phyloP scores from a whole-genome alignment of 2,329 filamentous ascomycete species.

The Ophiostoma triangulosporum region DNA sequence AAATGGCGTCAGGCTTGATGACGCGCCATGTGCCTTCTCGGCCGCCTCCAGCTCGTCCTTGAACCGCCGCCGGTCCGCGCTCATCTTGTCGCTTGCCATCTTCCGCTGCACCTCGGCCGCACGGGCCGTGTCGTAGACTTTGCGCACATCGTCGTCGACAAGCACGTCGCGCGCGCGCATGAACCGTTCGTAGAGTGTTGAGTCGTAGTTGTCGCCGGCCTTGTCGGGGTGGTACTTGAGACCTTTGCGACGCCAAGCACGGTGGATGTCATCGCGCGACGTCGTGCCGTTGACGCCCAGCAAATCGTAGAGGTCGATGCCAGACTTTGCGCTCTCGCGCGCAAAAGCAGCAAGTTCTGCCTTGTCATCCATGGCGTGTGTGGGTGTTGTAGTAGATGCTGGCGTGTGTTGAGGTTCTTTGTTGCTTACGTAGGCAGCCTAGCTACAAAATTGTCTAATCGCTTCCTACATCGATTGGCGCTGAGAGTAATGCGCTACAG shows the following conservation, averaged over 20 bases:
- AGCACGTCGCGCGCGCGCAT: constrained; percentile 81
- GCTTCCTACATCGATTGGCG: not conserved
- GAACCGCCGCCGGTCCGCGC: constrained; percentile 59
- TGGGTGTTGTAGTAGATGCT: not conserved
- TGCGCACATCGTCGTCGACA: constrained; percentile 53
- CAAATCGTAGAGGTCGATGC: constrained; percentile 65
- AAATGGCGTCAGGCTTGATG: constrained; percentile 14
- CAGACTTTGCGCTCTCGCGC: constrained; percentile 45
- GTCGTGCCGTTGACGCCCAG: constrained; percentile 53
- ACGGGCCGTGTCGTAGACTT: constrained; percentile 65
- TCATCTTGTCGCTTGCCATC: constrained; percentile 59
- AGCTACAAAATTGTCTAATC: not conserved
- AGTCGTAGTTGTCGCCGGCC: constrained; percentile 58
- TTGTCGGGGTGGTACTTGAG: constrained; percentile 95
- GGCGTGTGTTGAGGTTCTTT: not conserved
- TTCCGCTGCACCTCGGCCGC: constrained; percentile 57
- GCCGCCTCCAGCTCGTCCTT: constrained; percentile 75
- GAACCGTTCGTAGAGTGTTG: constrained; percentile 72
- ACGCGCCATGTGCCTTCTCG: constrained; percentile 43
- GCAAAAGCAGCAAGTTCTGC: constrained; percentile 38
- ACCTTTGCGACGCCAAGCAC: constrained; percentile 65
- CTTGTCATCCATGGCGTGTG: constrained; percentile 23
- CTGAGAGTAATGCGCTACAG: not conserved
- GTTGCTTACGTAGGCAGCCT: not conserved
- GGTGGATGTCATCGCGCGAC: constrained; percentile 59